These are phyloP conservation scores for Parietichytrium sp. DNA, from an alignment of 108 stramenopile genomes.

Conservation along the genomic window DNA sequence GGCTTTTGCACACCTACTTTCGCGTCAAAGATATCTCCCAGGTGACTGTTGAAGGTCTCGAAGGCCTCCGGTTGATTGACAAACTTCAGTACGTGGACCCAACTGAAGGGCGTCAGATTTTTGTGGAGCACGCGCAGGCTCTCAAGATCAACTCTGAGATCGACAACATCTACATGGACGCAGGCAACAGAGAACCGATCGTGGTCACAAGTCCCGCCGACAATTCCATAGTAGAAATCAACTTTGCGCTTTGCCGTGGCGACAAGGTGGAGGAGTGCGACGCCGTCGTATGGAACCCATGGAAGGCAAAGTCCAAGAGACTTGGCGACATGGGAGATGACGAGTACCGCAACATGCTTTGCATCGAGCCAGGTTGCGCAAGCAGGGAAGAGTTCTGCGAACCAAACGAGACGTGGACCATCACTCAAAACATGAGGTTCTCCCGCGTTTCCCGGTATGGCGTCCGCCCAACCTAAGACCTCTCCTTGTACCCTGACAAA, in stretches of 20 bases:
- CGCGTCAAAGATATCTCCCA: conserved; percentile 42
- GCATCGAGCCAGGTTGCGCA: conserved; percentile 61
- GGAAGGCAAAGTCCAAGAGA: conserved; percentile 50
- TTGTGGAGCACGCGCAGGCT: neutral
- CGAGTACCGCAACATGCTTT: conserved; percentile 54
- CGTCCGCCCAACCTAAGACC: too few relatives aligned
- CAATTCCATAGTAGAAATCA: neutral
- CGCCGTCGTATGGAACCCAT: conserved; percentile 60
- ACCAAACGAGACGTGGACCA: neutral
- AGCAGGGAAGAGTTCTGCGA: conserved; percentile 33
- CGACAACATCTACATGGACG: conserved; percentile 36
- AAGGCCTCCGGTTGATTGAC: conserved; percentile 48
- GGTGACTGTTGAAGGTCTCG: conserved; percentile 46
- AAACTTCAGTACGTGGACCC: conserved; percentile 41
- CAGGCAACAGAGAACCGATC: conserved; percentile 23
- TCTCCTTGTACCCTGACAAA: too few relatives aligned
- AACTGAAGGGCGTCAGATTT: too few relatives aligned
- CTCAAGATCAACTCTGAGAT: conserved; percentile 12
- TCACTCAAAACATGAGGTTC: neutral
- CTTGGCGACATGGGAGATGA: conserved; percentile 56
- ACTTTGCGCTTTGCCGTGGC: neutral
- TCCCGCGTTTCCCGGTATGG: too few relatives aligned
- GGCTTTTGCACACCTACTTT: conserved; percentile 60
- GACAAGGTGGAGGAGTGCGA: conserved; percentile 40
- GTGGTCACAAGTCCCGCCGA: too few relatives aligned